Percentiles rank a stretch among this genome's conserved stretches.
Conservation (phyloP, 2,329 filamentous ascomycete species). For the Ceratocystis cacaofunesta region DNA sequence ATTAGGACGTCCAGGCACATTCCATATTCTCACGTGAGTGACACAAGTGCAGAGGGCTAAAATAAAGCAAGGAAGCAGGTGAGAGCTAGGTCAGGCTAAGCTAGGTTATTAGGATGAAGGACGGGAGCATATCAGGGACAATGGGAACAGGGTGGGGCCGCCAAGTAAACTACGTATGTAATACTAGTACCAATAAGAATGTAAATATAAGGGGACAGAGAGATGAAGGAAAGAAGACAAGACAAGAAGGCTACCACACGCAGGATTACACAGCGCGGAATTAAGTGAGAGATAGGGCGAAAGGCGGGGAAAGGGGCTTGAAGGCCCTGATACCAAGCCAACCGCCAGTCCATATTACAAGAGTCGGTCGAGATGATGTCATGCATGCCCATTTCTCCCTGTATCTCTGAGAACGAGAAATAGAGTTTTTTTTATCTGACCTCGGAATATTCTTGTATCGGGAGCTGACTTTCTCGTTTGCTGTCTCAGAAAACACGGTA, state of each 20-base stretch:
- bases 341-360: no score
- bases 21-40: conserved; percentile 1
- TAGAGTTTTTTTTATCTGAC: not conserved
- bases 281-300: no score
- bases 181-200: no score
- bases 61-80: not conserved
- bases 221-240: not conserved
- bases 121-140: not conserved
- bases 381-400: not conserved
- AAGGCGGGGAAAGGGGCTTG: not conserved
- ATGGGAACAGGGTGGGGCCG: not conserved
- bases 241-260: not conserved
- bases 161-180: no score
- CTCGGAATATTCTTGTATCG: not conserved
- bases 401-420: not conserved
- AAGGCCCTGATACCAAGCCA: no score
- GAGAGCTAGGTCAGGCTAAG: not conserved
- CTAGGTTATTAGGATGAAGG: not conserved
- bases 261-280: no score
- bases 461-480: no score
- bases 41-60: not conserved
- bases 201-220: no score
- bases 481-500: no score
- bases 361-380: not conserved
- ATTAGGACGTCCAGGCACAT: not conserved